phyloP scores from a whole-genome alignment of 495 filamentous ascomycete genomes.

The Hypoxylon intermedium region DNA sequence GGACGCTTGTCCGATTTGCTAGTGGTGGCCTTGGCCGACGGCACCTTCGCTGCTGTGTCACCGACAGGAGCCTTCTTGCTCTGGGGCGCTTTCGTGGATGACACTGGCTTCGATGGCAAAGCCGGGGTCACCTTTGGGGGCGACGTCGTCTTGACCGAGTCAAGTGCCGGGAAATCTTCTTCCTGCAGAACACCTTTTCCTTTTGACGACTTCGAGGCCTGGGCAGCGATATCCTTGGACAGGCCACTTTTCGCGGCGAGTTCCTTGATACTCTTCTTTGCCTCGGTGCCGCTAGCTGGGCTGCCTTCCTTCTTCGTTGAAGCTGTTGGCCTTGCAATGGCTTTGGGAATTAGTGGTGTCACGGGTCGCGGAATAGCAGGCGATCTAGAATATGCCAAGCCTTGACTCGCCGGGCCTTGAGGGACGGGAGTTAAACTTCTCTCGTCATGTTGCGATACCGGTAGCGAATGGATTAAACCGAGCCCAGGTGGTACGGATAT shows the following conservation, averaged over 20 bases:
- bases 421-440: conserved; percentile 26
- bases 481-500: conserved; percentile 73
- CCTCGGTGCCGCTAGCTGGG: conserved; percentile 39
- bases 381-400: conserved; percentile 3
- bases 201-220: conserved; percentile 47
- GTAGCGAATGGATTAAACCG: conserved; percentile 61
- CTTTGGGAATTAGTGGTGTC: conserved; percentile 31
- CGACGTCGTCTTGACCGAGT: conserved; percentile 45
- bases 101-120: conserved; percentile 26
- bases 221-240: conserved; percentile 56
- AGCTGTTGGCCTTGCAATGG: conserved; percentile 10
- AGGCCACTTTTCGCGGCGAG: conserved; percentile 54
- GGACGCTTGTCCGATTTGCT: conserved; percentile 58
- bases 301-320: conserved; percentile 37
- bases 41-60: conserved; percentile 21
- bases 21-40: conserved; percentile 9
- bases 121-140: conserved; percentile 32
- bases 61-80: conserved; percentile 38
- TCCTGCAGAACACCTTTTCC: conserved; percentile 51
- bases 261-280: conserved; percentile 56
- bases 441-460: conserved; percentile 24
- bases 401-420: conserved; percentile 22
- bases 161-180: conserved; percentile 67
- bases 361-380: conserved; percentile 36
- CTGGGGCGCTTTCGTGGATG: conserved; percentile 35